Evolutionary conservation across 331 rosid species (phyloP).

Genomic region (Acacia concinna): DNA sequence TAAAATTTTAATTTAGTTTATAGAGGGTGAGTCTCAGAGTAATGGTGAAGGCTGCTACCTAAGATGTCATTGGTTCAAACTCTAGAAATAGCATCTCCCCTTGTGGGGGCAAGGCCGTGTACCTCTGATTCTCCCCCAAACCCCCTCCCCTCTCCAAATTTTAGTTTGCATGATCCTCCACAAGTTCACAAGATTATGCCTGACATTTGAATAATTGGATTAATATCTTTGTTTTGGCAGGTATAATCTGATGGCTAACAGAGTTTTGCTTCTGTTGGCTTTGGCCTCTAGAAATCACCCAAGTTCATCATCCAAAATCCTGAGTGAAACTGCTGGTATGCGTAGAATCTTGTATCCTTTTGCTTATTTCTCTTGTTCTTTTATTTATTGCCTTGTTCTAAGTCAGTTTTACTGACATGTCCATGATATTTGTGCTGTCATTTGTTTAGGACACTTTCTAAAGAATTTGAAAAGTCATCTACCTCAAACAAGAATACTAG

Average conservation of each 20-base stretch:
- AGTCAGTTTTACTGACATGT: constrained; percentile 13
- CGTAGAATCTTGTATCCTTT: constrained; percentile 25
- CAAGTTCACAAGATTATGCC: constrained; percentile 23
- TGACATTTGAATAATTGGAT: constrained; percentile 25
- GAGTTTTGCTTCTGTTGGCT: constrained; percentile 85
- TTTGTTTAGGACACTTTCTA: constrained; percentile 83
- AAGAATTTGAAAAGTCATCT: constrained; percentile 92
- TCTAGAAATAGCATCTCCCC: too few relatives aligned
- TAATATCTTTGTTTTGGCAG: constrained; percentile 42
- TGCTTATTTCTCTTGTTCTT: background rate
- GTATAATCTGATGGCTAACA: constrained; percentile 97
- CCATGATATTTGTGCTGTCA: constrained; percentile 23
- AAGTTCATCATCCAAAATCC: constrained; percentile 69
- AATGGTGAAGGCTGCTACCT: too few relatives aligned
- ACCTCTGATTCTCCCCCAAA: too few relatives aligned
- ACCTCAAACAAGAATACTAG: constrained; percentile 98
- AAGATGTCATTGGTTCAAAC: too few relatives aligned
- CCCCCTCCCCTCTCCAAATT: background rate
- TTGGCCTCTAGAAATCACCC: constrained; percentile 92
- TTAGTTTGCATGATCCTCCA: constrained; percentile 1
- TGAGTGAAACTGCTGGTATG: constrained; percentile 92
- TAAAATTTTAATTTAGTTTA: background rate
- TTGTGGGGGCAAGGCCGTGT: too few relatives aligned
- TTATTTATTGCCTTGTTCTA: constrained; percentile 7
- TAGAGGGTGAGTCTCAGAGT: background rate